Base-by-base conservation (phyloP, 164 flowering plant species). In the Magnolia changhungtana region DNA sequence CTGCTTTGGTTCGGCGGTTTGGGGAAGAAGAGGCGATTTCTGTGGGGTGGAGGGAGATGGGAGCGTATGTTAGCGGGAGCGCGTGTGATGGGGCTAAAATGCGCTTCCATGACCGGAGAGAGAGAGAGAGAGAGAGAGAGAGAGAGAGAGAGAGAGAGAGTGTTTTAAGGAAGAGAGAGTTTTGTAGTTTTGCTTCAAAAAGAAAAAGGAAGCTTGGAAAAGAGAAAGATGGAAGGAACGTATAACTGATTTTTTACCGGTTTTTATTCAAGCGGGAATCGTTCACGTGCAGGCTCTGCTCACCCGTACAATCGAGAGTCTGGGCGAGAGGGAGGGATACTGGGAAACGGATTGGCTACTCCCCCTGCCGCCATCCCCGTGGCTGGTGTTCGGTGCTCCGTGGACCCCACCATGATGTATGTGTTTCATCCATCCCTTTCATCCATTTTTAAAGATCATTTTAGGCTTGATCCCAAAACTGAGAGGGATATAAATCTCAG, bases 21-120 rank as follows among this genome's bases (percentile, higher is more conserved):
- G 21, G 23, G 77, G 45, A 72, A 65, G 72, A 67, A 31, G 31
- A 50, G 23, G 49, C 75, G 68, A 59, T n/a, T 59, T 37, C 66
- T 50, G 50, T 16, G 72, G 31, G 72, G 50, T 7, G 67, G 73
- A 19, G 50, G 20, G 74, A 29, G 61, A 68, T 76, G 51, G 50
- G 83, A 63, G 84, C 78, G 81, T 68, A 82, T 18, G 76, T 70
- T 68, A 37, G 78, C 59, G 9, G 49, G 19, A 31, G 71, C 18
- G 74, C 77, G 84, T 73, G 79, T 21, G 45, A 16, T 51, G 8
- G 72, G 23, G 50, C 77, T 58, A 72, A 79, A 59, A 24, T 61
- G 81, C 24, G 85, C 77, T 63, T 85, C 84, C 87, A 84, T 81
- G 68, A n/a, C 10, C 3, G 11, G 8, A 14, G 61, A 27, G 63